Percentiles rank a stretch among this genome's conserved stretches.
Evolutionary conservation across 2,329 filamentous ascomycete species (phyloP).

Genomic region (Diaporthe citrichinensis): DNA sequence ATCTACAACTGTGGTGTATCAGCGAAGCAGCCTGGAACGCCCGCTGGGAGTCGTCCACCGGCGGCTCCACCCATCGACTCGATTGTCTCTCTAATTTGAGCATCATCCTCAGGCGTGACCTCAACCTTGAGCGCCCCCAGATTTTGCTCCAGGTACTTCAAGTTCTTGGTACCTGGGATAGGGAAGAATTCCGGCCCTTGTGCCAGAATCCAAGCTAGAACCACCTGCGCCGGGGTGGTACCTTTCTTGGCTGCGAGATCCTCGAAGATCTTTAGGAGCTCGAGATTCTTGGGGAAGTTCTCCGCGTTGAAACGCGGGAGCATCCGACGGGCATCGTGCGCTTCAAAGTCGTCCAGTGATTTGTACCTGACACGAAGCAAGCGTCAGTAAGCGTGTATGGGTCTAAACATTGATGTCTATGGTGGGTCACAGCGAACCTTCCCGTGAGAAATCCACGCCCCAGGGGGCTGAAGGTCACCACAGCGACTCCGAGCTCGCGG

Average conservation of each 20-base stretch:
- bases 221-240: conserved; percentile 69
- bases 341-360: conserved; percentile 61
- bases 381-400: neutral
- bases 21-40: neutral
- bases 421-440: neutral
- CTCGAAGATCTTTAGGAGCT: conserved; percentile 64
- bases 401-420: neutral
- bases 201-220: conserved; percentile 74
- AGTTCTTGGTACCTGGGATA: conserved; percentile 66
- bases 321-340: conserved; percentile 61
- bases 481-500: conserved; percentile 69
- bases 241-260: conserved; percentile 67
- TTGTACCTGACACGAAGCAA: conserved; percentile 50
- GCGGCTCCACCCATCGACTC: conserved; percentile 25
- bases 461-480: conserved; percentile 72
- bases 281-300: conserved; percentile 69
- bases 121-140: conserved; percentile 51
- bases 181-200: conserved; percentile 74
- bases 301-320: conserved; percentile 65
- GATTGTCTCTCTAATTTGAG: conserved; percentile 50
- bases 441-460: conserved; percentile 72
- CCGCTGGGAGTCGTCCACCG: neutral
- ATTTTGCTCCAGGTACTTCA: conserved; percentile 64
- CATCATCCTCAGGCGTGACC: conserved; percentile 53
- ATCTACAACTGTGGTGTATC: conserved; percentile 27